phyloP scores from a whole-genome alignment of 306 rosid species.

The Cicer pinnatifidum region DNA sequence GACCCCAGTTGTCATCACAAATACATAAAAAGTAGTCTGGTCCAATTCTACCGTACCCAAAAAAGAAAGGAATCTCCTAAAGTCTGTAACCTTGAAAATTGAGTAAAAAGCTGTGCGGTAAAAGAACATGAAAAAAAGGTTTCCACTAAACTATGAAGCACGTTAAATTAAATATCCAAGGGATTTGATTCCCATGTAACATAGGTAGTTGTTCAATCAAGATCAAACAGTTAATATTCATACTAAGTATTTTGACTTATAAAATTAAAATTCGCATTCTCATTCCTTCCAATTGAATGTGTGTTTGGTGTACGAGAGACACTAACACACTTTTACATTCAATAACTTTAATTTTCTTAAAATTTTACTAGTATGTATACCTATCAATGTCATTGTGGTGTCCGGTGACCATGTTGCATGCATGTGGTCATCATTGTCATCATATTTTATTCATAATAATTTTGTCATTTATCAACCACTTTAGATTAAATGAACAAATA shows the following conservation, averaged over 20 bases:
- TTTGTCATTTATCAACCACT: slow-evolving; percentile 25
- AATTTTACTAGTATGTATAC: background rate
- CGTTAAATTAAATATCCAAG: too few relatives aligned
- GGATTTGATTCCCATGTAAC: too few relatives aligned
- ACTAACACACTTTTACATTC: background rate
- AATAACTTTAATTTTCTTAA: slow-evolving; percentile 23
- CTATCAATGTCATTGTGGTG: background rate
- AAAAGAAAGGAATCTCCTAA: slow-evolving; percentile 37
- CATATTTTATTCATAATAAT: background rate
- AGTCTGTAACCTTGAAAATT: slow-evolving; percentile 35
- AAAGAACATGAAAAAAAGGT: slow-evolving; percentile 23
- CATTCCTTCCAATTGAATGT: background rate
- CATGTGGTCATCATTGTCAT: background rate
- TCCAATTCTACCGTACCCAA: slow-evolving; percentile 14
- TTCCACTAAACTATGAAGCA: background rate
- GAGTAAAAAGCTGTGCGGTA: slow-evolving; percentile 26
- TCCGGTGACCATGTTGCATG: background rate
- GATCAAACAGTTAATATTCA: too few relatives aligned
- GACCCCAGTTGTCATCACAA: slow-evolving; percentile 36
- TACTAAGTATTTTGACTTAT: too few relatives aligned
- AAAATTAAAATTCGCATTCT: too few relatives aligned
- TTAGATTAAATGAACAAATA: slow-evolving; percentile 21
- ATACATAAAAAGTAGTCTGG: slow-evolving; percentile 17
- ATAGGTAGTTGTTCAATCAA: too few relatives aligned
- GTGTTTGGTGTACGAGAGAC: background rate